Percentiles rank a stretch among this genome's conserved stretches.
phyloP scores from a whole-genome alignment of 192 early-diverging fungal genomes.

The Coemansia aciculifera region DNA sequence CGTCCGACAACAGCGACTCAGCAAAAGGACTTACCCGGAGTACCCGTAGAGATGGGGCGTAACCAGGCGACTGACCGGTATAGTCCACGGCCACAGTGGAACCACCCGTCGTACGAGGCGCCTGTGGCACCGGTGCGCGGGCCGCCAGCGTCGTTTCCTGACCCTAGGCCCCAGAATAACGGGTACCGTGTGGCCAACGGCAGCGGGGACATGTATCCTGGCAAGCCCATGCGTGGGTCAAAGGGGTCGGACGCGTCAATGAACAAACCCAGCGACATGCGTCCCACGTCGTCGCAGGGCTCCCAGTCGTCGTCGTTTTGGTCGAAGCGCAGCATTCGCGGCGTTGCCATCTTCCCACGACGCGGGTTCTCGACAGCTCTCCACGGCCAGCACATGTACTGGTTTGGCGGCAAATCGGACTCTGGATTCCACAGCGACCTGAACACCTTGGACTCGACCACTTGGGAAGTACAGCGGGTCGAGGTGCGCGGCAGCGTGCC shows the following conservation, averaged over 20 bases:
- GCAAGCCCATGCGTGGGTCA: neutral
- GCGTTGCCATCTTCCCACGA: constrained; percentile 47
- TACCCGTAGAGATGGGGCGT: neutral
- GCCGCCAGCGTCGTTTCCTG: constrained; percentile 25
- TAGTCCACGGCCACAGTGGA: constrained; percentile 5
- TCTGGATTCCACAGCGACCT: constrained; percentile 44
- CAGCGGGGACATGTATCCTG: constrained; percentile 10
- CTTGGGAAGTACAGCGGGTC: constrained; percentile 38
- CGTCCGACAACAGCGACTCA: constrained; percentile 10
- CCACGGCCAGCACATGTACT: constrained; percentile 37
- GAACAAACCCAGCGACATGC: neutral
- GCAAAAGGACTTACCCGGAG: constrained; percentile 2
- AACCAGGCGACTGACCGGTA: constrained; percentile 1
- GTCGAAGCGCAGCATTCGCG: constrained; percentile 33
- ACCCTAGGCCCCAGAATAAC: constrained; percentile 21
- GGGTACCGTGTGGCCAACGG: constrained; percentile 2
- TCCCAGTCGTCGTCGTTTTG: constrained; percentile 35
- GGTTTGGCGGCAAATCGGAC: constrained; percentile 54
- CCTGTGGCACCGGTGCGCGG: constrained; percentile 1
- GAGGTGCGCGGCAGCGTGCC: constrained; percentile 38
- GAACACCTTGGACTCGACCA: constrained; percentile 38
- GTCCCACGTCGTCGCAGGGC: constrained; percentile 1
- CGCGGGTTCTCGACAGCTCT: constrained; percentile 52
- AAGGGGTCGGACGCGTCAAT: constrained; percentile 4
- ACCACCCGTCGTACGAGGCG: constrained; percentile 6